Percentiles rank a stretch among this genome's conserved stretches.
phyloP scores from a whole-genome alignment of 2,329 filamentous ascomycete species.

The Paradendryphiella salina region DNA sequence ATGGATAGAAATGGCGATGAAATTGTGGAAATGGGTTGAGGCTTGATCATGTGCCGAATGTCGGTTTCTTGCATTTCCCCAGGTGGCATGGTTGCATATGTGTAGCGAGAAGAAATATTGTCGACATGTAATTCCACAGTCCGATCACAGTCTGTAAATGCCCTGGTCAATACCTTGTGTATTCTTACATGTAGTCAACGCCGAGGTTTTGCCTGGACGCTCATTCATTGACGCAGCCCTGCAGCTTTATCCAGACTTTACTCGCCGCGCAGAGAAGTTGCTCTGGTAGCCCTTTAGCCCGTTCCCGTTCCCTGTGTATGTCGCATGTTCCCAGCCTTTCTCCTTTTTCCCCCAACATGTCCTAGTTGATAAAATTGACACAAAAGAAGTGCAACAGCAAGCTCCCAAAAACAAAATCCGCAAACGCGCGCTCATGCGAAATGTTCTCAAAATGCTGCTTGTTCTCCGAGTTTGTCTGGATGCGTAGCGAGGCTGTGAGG shows the following conservation, averaged over 20 bases:
- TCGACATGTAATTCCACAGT: not conserved
- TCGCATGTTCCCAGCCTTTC: too few species aligned
- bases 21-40: not conserved
- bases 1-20: not conserved
- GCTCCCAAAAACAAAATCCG: conserved; percentile 93
- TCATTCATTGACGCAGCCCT: not conserved
- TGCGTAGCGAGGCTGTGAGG: conserved; percentile 83
- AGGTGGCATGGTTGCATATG: too few species aligned
- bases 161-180: not conserved
- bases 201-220: not conserved
- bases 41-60: not conserved
- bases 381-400: conserved; percentile 98
- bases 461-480: conserved; percentile 87
- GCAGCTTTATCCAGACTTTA: not conserved
- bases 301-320: not conserved
- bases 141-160: not conserved
- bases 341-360: not conserved
- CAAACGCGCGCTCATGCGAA: conserved; percentile 88
- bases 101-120: not conserved
- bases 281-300: not conserved
- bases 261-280: too few species aligned
- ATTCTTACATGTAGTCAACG: conserved; percentile 4
- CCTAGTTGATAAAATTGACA: conserved; percentile 97
- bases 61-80: too few species aligned
- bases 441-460: conserved; percentile 74